Conservation (phyloP, 345 rosid genomes). For the Euphorbia tirucalli region DNA sequence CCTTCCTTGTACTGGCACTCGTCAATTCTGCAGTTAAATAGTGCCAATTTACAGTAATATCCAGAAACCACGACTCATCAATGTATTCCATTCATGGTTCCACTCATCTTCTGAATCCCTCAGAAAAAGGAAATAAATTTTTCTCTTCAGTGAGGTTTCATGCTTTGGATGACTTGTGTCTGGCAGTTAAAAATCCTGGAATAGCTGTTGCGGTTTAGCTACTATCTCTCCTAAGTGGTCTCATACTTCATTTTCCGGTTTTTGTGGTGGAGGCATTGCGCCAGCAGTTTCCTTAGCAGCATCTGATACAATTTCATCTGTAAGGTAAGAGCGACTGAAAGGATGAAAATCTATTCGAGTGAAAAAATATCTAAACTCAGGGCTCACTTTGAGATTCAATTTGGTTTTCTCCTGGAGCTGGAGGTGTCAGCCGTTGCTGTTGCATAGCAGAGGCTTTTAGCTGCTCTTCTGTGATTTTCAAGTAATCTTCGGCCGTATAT, state of each 20-base stretch:
- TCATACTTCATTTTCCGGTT: constrained; percentile 37
- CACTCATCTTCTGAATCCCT: background rate
- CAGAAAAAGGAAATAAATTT: background rate
- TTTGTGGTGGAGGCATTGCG: constrained; percentile 44
- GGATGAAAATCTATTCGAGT: background rate
- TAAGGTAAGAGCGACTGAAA: background rate
- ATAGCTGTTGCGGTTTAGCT: constrained; percentile 6
- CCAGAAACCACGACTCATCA: background rate
- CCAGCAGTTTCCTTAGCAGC: constrained; percentile 40
- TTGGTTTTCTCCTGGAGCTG: constrained; percentile 32
- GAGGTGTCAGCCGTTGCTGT: constrained; percentile 31
- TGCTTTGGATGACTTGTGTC: constrained; percentile 1
- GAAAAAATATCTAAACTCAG: constrained; percentile 29
- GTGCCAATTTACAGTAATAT: background rate
- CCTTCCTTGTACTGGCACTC: too few relatives aligned
- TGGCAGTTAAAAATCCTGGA: constrained; percentile 20
- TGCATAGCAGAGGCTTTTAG: constrained; percentile 52
- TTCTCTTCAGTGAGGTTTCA: constrained; percentile 25
- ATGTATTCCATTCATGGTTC: background rate
- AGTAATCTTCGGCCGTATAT: constrained; percentile 70
- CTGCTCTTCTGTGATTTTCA: constrained; percentile 83
- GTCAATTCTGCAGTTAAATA: too few relatives aligned
- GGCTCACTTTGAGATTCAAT: constrained; percentile 36
- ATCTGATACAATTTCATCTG: constrained; percentile 29
- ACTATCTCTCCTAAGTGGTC: constrained; percentile 7